Evolutionary conservation across 2,329 filamentous ascomycete genomes (phyloP).

Genomic region (Xylariaceae sp.): DNA sequence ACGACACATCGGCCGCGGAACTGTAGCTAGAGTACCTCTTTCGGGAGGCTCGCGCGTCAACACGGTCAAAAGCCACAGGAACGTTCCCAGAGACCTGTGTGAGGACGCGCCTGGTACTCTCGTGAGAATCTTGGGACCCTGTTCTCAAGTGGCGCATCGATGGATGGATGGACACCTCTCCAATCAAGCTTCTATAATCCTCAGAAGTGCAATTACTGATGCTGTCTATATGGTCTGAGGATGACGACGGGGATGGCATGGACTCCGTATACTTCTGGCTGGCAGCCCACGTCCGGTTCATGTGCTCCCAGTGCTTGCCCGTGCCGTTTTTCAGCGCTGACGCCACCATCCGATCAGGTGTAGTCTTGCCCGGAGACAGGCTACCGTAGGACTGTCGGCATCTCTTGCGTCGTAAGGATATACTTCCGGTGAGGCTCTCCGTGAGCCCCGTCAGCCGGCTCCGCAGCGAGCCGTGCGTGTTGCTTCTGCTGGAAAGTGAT

Average conservation of each 20-base stretch:
- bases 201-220: constrained; percentile 11
- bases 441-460: constrained; percentile 13
- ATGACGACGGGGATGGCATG: constrained; percentile 22
- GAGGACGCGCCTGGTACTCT: constrained; percentile 4
- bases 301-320: neutral
- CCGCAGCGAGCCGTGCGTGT: constrained; percentile 9
- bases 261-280: constrained; percentile 21
- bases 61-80: constrained; percentile 1
- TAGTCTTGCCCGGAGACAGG: neutral
- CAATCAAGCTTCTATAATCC: constrained; percentile 4
- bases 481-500: constrained; percentile 1
- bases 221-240: too few species aligned
- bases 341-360: constrained; percentile 2
- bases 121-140: neutral
- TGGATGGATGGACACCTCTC: constrained; percentile 3
- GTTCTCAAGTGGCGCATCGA: constrained; percentile 2
- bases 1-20: constrained; percentile 7
- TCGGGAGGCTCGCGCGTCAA: constrained; percentile 2
- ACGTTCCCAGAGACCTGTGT: constrained; percentile 9
- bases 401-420: neutral
- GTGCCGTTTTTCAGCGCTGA: constrained; percentile 1
- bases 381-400: neutral
- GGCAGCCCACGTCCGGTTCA: constrained; percentile 14
- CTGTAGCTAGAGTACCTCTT: constrained; percentile 17
- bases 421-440: constrained; percentile 4